These are phyloP conservation scores for Eleusine indica DNA, from an alignment of 176 grass and related monocot genomes.

Conservation along the genomic window DNA sequence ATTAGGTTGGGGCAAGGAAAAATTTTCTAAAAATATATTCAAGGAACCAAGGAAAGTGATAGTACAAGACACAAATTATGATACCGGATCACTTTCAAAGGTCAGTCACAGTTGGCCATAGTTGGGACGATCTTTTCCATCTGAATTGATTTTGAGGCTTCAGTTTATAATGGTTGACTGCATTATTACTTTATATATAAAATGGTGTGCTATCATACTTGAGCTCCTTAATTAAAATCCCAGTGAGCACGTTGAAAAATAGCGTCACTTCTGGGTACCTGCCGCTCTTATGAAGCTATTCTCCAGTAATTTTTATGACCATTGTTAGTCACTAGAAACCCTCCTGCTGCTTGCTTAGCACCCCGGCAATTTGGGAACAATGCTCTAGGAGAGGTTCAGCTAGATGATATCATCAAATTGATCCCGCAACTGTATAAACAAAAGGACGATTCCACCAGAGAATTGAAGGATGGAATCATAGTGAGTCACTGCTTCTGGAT, in stretches of 20 bases:
- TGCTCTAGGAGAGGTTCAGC: too few species aligned
- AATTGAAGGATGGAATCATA: too few species aligned
- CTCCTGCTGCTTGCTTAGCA: too few species aligned
- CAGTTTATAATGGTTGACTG: background rate
- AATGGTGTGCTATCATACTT: background rate
- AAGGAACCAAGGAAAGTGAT: background rate
- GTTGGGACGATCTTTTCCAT: conserved; percentile 7
- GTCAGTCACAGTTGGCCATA: background rate
- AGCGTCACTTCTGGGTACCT: background rate
- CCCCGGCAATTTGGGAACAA: background rate
- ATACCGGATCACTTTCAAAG: too few species aligned
- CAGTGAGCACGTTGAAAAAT: background rate
- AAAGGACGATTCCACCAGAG: too few species aligned
- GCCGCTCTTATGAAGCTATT: background rate
- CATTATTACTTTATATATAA: background rate
- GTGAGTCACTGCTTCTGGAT: too few species aligned
- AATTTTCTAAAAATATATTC: background rate
- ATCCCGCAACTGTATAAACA: too few species aligned
- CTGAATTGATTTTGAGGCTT: background rate
- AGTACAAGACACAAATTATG: background rate
- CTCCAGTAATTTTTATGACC: too few species aligned
- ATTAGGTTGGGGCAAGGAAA: background rate
- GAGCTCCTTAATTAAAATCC: background rate
- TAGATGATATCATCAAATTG: too few species aligned
- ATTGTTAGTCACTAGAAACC: too few species aligned